A percentile compares a stretch with the other conserved stretches of the same genome.
phyloP scores from a whole-genome alignment of 176 grass and related monocot genomes.

The Dactylis glomerata region DNA sequence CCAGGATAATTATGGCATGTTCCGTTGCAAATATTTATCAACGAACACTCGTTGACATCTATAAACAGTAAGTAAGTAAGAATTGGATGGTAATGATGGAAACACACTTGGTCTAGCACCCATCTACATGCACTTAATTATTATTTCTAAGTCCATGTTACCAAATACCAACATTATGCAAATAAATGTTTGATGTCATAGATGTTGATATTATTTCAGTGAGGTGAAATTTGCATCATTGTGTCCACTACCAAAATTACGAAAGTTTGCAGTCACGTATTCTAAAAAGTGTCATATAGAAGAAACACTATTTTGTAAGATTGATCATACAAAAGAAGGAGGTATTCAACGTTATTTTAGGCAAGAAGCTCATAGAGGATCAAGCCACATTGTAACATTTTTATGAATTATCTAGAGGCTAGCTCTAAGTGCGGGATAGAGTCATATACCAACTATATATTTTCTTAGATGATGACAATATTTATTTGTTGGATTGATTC shows the following conservation, averaged over 20 bases:
- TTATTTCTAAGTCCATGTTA: not conserved
- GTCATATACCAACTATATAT: not conserved
- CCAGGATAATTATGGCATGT: not conserved
- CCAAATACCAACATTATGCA: not conserved
- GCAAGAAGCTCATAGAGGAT: not conserved
- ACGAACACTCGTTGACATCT: constrained; percentile 30
- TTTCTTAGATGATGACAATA: too few species aligned
- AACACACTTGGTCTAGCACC: not conserved
- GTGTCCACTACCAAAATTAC: not conserved
- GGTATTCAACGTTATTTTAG: not conserved
- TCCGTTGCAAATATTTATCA: too few species aligned
- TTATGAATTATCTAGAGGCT: not conserved
- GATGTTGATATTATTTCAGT: not conserved
- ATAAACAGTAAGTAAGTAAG: not conserved
- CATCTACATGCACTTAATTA: not conserved
- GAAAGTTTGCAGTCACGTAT: not conserved
- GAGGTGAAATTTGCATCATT: not conserved
- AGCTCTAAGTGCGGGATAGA: not conserved
- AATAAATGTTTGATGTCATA: too few species aligned
- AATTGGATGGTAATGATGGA: not conserved
- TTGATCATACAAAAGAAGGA: not conserved
- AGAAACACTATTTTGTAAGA: not conserved
- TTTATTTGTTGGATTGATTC: too few species aligned
- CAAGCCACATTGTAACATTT: not conserved
- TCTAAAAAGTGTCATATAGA: not conserved